Evolutionary conservation across 805 yeast species (phyloP).

Genomic region (Diddensiella santjacobensis): DNA sequence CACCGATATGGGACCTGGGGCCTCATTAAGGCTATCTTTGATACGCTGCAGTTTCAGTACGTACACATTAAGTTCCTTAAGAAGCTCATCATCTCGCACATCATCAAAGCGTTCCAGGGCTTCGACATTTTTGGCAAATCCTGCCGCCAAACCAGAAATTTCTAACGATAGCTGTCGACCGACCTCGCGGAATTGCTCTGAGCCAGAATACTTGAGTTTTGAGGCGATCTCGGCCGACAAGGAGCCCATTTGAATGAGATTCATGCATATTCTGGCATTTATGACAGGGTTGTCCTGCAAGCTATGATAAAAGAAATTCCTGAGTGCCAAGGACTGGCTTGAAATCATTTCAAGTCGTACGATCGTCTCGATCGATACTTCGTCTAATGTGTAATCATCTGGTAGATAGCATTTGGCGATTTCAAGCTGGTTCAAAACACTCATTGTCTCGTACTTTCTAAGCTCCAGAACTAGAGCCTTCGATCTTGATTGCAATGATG

Average conservation of each 20-base stretch:
- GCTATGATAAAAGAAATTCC: conserved; percentile 15
- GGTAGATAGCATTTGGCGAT: conserved; percentile 26
- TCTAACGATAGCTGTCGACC: background rate
- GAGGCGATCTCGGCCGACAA: background rate
- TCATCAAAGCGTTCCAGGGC: conserved; percentile 4
- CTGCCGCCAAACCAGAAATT: background rate
- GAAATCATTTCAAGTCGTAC: conserved; percentile 4
- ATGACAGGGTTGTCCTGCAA: conserved; percentile 10
- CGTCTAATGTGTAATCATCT: conserved; percentile 18
- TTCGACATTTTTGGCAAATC: background rate
- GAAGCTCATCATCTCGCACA: conserved; percentile 2
- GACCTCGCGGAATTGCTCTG: conserved; percentile 6
- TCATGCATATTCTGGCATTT: conserved; percentile 14
- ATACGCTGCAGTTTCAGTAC: background rate
- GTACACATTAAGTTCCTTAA: background rate
- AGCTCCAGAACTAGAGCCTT: conserved; percentile 27
- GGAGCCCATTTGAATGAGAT: conserved; percentile 8
- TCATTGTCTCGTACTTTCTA: conserved; percentile 24
- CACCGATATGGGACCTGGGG: background rate
- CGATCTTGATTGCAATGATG: conserved; percentile 14
- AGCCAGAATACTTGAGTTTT: background rate
- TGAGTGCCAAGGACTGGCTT: background rate
- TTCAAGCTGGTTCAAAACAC: conserved; percentile 27
- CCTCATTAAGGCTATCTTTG: background rate
- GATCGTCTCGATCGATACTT: conserved; percentile 11